A percentile compares a stretch with the other conserved stretches of the same genome.
phyloP scores from a whole-genome alignment of 2,329 filamentous ascomycete genomes.

The Aureobasidium vineae region DNA sequence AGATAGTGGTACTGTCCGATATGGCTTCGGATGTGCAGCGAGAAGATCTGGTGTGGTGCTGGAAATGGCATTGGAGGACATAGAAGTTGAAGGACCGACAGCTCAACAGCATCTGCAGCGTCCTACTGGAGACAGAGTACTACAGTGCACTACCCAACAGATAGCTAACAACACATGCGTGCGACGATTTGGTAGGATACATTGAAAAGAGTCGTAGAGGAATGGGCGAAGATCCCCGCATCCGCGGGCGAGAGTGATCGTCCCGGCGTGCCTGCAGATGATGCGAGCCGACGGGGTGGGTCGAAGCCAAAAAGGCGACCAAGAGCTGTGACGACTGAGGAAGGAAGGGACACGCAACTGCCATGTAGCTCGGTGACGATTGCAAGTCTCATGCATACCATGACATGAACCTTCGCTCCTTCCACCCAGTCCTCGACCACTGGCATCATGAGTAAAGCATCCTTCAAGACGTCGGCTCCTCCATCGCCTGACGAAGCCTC shows the following conservation, averaged over 20 bases:
- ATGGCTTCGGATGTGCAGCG: background rate
- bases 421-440: background rate
- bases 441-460: background rate
- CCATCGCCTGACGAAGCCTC: conserved; percentile 3
- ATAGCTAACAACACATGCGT: background rate
- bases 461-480: conserved; percentile 17
- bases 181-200: background rate
- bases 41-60: background rate
- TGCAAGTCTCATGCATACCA: background rate
- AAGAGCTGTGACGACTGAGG: background rate
- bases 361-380: background rate
- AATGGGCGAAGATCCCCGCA: background rate
- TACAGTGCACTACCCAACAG: background rate
- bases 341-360: conserved; percentile 10
- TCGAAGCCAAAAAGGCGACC: conserved; percentile 6
- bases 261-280: conserved; percentile 6
- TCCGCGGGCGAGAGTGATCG: background rate
- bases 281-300: conserved; percentile 8
- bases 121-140: background rate
- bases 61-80: background rate
- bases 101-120: background rate
- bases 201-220: background rate
- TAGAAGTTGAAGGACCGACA: background rate
- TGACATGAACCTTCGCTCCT: background rate
- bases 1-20: background rate